Evolutionary conservation across 2,329 filamentous ascomycete genomes (phyloP), one percentile per base, ranked within the genome.

Genomic region (Aspergillus sp.): DNA sequence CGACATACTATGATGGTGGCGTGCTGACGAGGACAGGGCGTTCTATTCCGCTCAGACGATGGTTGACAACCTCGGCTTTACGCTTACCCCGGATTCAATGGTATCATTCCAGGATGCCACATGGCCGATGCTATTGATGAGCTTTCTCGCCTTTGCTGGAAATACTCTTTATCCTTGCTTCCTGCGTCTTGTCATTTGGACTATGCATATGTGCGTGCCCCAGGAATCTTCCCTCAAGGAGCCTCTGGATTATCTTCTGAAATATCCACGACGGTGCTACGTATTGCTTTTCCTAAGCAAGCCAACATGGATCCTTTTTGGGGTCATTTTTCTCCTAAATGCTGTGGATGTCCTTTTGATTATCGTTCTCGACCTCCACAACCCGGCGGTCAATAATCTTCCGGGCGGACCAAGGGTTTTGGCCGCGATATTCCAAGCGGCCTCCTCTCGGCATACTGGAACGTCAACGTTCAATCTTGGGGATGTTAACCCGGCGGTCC

Each of bases 251-350:
- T 87, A 86, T 57, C 70, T 87, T 0, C 77, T 88, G 5, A 77
- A 85, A 47, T 81, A 88, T 63, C 84, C 84, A 0, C 76, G 84
- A 42, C 74, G 84, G 5, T 85, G 83, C 59, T 87, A 84, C 60
- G 85, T 82, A 2, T 76, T 83, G 3, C 75, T 87, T 3, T 87
- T 87, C 59, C 84, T 83, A 0, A 75, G 77, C 23, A 68, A 71
- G n/a, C 78, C 82, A 9, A 86, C 84, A 0, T 86, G 81, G 81
- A 76, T 78, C 47, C 75, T 85, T 0, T 74, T 81, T 4, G 69
- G 72, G 10, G 77, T 78, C 42, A 71, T 85, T 3, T 58, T 55
- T 82, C 60, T 69, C 0, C 71, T 86, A 32, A 86, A 84, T 58
- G 70, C 75, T 6, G 66, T 81, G 29, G 83, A 86, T 64, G 71